Evolutionary conservation across 352 stramenopile genomes (phyloP), one percentile per base, ranked within the genome.

Genomic region (Chrysophaeum taylorii): DNA sequence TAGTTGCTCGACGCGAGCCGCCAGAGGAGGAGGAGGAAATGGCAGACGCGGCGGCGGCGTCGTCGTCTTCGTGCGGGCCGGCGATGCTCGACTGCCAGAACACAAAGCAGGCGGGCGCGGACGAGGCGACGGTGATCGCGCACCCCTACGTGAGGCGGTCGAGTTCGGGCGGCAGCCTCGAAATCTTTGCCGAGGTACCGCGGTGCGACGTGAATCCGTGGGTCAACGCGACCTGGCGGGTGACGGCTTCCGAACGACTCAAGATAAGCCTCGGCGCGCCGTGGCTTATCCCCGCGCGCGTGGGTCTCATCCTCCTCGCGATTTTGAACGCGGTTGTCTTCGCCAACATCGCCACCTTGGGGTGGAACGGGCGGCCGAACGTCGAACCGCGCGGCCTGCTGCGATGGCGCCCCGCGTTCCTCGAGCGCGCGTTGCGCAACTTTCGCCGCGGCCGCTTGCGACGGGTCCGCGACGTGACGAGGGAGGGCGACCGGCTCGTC

Each of bases 161-260:
- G 5, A 63, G n/a, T 15, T 23, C 5, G 27, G 52, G 52, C 52
- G 27, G 2, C 2, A 16, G 2, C 2, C 25, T 66, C 31, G 57
- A 66, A n/a, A 25, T 66, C 18, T 66, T 42, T 36, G 27, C 57
- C 31, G 57, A 42, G 18, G 27, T 64, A 35, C 53, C 53, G n/a
- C 37, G 29, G 33, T 42, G 53, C 53, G 50, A 7, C 27, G 50
- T 21, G 23, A 66, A 66, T 36, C 57, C 57, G 2, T 66, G 57
- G 57, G 57, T 66, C 33, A 66, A 66, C 57, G 57, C 57, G 35
- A 66, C 57, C 33, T 66, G 57, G 57, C 57, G 57, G 12, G 57
- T 66, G 12, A 66, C 57, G 15, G 36, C 33, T 1, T 31, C 57
- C 1, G 57, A 66, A 36, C 57, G 57, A 12, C 15, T 25, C 14